A percentile compares a stretch with the other conserved stretches of the same genome.
phyloP scores from a whole-genome alignment of 106 monocot species.

The Allium sativum region DNA sequence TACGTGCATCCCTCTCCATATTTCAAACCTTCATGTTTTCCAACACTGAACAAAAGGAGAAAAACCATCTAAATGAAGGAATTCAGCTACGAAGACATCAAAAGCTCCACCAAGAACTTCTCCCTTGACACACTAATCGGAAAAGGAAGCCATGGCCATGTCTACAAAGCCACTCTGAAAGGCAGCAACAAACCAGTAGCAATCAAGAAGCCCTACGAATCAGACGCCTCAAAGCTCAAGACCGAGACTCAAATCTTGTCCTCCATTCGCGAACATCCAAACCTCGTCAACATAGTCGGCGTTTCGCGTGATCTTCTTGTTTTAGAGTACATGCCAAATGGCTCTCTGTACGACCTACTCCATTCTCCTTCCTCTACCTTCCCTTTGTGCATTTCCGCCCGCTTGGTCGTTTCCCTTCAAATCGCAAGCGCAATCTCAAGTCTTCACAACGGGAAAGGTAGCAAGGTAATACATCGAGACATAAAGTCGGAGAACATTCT shows the following conservation, averaged over 20 bases:
- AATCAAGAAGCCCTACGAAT: slow-evolving; percentile 29
- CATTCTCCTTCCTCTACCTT: slow-evolving; percentile 40
- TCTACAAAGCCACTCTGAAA: slow-evolving; percentile 54
- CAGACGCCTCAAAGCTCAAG: slow-evolving; percentile 25
- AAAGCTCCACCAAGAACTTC: slow-evolving; percentile 54
- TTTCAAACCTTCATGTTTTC: not conserved
- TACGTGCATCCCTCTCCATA: not conserved
- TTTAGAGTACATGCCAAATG: slow-evolving; percentile 80
- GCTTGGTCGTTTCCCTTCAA: slow-evolving; percentile 32
- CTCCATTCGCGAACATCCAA: slow-evolving; percentile 14
- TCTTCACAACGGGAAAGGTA: slow-evolving; percentile 34
- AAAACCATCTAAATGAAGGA: slow-evolving; percentile 34
- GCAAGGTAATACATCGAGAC: slow-evolving; percentile 68
- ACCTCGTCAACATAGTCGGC: slow-evolving; percentile 58
- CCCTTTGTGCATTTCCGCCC: slow-evolving; percentile 5
- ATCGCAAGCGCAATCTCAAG: slow-evolving; percentile 43
- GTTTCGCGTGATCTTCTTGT: slow-evolving; percentile 35
- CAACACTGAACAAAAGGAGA: not conserved
- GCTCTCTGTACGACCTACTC: slow-evolving; percentile 67
- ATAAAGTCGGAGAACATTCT: slow-evolving; percentile 75
- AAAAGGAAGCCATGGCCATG: slow-evolving; percentile 85
- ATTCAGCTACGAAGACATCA: slow-evolving; percentile 50
- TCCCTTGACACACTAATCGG: slow-evolving; percentile 47
- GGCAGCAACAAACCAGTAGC: slow-evolving; percentile 30
- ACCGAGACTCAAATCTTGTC: slow-evolving; percentile 59